These are phyloP conservation scores for Aspergillus persii DNA, from an alignment of 2,329 filamentous ascomycete genomes.

Conservation along the genomic window DNA sequence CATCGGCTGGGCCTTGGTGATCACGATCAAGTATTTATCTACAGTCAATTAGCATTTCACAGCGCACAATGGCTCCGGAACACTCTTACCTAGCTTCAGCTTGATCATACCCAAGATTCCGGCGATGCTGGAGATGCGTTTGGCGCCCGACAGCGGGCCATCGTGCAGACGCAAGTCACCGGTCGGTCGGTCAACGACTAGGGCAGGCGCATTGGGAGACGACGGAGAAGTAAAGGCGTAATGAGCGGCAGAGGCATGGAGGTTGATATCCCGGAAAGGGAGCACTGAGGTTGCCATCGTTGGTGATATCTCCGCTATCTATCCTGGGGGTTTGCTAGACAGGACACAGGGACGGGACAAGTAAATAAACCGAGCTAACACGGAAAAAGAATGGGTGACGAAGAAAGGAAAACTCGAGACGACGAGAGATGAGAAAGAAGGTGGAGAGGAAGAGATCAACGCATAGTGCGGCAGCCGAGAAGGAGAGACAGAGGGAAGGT, in stretches of 20 bases:
- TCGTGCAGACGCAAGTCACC: slow-evolving; percentile 85
- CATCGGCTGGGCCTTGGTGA: slow-evolving; percentile 89
- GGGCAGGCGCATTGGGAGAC: slow-evolving; percentile 79
- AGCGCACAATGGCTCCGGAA: background rate
- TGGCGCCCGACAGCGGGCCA: slow-evolving; percentile 70
- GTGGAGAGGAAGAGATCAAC: slow-evolving; percentile 6
- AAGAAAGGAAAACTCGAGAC: background rate
- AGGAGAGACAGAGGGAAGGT: background rate
- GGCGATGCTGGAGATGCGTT: slow-evolving; percentile 88
- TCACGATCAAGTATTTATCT: slow-evolving; percentile 96
- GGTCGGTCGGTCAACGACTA: slow-evolving; percentile 87
- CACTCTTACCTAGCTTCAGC: slow-evolving; percentile 74
- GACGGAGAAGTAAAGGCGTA: slow-evolving; percentile 98
- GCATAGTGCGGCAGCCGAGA: slow-evolving; percentile 9
- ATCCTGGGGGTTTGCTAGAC: slow-evolving; percentile 30
- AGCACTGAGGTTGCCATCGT: slow-evolving; percentile 43
- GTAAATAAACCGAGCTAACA: background rate
- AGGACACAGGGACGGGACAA: slow-evolving; percentile 4
- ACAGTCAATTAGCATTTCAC: slow-evolving; percentile 19
- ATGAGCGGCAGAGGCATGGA: slow-evolving; percentile 85
- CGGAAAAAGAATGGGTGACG: slow-evolving; percentile 1
- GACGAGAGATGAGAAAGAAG: background rate
- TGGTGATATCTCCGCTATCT: slow-evolving; percentile 6
- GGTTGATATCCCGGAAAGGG: slow-evolving; percentile 94
- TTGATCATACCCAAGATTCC: slow-evolving; percentile 94